Conservation (phyloP, 2,329 filamentous ascomycete species). For the Aureobasidium namibiae region DNA sequence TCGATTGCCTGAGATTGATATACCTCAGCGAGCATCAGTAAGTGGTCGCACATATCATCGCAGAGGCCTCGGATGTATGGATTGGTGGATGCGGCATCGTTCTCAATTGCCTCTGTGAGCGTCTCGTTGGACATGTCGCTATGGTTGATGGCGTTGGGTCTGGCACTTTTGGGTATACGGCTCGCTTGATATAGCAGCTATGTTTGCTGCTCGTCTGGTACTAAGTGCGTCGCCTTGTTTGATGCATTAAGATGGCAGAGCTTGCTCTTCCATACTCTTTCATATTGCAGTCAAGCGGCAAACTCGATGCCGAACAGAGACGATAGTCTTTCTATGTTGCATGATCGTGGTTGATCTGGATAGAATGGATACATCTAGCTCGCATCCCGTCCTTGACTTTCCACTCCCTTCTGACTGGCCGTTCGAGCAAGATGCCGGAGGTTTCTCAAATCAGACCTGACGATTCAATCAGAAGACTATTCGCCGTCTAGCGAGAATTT, state of each 20-base stretch:
- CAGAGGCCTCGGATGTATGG: neutral
- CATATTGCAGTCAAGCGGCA: neutral
- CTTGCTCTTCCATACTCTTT: neutral
- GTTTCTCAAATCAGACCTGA: too few species aligned
- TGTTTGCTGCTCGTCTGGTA: neutral
- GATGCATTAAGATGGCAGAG: neutral
- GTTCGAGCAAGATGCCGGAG: too few species aligned
- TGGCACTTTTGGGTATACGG: neutral
- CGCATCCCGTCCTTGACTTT: too few species aligned
- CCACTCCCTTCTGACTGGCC: too few species aligned
- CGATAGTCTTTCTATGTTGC: too few species aligned
- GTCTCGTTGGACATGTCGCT: neutral
- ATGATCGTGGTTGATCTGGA: too few species aligned
- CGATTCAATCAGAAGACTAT: too few species aligned
- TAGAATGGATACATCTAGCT: too few species aligned
- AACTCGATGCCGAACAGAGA: neutral
- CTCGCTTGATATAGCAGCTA: neutral
- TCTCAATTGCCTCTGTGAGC: neutral
- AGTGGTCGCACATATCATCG: neutral
- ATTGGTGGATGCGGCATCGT: neutral
- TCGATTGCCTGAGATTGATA: neutral
- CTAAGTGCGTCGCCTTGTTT: neutral
- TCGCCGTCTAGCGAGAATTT: too few species aligned
- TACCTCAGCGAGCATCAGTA: neutral
- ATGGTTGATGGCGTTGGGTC: too few species aligned